A percentile compares a stretch with the other conserved stretches of the same genome.
phyloP scores from a whole-genome alignment of 257 asterid genomes.

The Echium plantagineum region DNA sequence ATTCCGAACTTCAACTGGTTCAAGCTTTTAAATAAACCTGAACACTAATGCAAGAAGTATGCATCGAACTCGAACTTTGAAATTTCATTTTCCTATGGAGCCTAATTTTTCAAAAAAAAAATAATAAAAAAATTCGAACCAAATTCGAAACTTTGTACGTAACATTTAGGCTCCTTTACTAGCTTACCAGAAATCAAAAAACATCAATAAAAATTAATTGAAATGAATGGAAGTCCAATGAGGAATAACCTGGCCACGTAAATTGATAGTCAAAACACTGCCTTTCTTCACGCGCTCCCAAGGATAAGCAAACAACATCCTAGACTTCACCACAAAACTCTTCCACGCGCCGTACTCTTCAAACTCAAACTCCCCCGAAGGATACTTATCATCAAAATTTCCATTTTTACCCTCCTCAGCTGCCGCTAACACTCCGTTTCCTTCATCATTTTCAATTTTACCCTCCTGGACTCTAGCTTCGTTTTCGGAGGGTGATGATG shows the following conservation, averaged over 20 bases:
- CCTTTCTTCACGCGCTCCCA: constrained; percentile 94
- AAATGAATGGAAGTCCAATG: too few relatives aligned
- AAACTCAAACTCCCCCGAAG: constrained; percentile 74
- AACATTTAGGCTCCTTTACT: too few relatives aligned
- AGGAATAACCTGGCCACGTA: constrained; percentile 69
- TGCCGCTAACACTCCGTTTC: constrained; percentile 3
- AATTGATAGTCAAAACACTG: constrained; percentile 70
- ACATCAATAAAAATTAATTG: too few relatives aligned
- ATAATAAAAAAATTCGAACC: too few relatives aligned
- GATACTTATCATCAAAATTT: constrained; percentile 29
- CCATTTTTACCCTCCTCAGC: constrained; percentile 4
- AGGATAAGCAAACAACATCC: constrained; percentile 71
- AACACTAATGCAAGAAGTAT: too few relatives aligned
- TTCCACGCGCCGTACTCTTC: constrained; percentile 46
- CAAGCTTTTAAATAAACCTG: too few relatives aligned
- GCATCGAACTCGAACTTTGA: too few relatives aligned
- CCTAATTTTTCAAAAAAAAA: too few relatives aligned
- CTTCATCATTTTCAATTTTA: background rate
- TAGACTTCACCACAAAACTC: constrained; percentile 55
- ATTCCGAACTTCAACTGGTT: too few relatives aligned
- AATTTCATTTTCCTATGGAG: too few relatives aligned
- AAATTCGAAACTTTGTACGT: too few relatives aligned
- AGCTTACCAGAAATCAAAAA: too few relatives aligned
- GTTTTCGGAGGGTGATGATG: constrained; percentile 14
- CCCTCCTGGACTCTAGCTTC: constrained; percentile 15